Evolutionary conservation across 2,329 filamentous ascomycete species (phyloP).

Genomic region (Cadophora sp.): DNA sequence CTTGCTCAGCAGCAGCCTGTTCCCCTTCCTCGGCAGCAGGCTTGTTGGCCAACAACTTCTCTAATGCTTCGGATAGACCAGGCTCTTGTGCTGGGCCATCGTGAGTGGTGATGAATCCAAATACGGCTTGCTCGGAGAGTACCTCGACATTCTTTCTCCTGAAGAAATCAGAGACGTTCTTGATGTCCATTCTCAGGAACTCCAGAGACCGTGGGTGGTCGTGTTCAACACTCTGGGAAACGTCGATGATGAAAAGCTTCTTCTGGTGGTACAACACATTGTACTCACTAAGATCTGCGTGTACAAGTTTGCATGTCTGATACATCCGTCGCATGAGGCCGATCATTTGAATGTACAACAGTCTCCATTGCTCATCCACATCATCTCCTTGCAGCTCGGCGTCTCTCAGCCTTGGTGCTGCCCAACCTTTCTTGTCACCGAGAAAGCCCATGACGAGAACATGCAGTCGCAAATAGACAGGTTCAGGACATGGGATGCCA

Average conservation of each 20-base stretch:
- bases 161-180: slow-evolving; percentile 96
- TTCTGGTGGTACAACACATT: slow-evolving; percentile 90
- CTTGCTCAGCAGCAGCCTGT: slow-evolving; percentile 61
- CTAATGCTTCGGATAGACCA: slow-evolving; percentile 65
- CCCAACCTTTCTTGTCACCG: slow-evolving; percentile 84
- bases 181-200: slow-evolving; percentile 97
- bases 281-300: slow-evolving; percentile 98
- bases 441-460: slow-evolving; percentile 95
- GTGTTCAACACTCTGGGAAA: slow-evolving; percentile 96
- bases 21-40: slow-evolving; percentile 60
- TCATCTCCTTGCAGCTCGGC: slow-evolving; percentile 76
- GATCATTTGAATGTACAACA: slow-evolving; percentile 82
- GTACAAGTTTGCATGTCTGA: slow-evolving; percentile 88
- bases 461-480: slow-evolving; percentile 87
- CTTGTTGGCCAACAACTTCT: slow-evolving; percentile 69
- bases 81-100: slow-evolving; percentile 67
- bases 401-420: slow-evolving; percentile 88
- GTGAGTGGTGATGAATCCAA: slow-evolving; percentile 77
- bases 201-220: slow-evolving; percentile 92
- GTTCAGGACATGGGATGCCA: slow-evolving; percentile 89
- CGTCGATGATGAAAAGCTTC: slow-evolving; percentile 92
- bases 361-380: slow-evolving; percentile 74
- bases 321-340: slow-evolving; percentile 93
- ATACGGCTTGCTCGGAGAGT: slow-evolving; percentile 79
- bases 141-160: slow-evolving; percentile 82